Percentiles rank a stretch among this genome's conserved stretches.
Conservation (phyloP, 2,329 filamentous ascomycete genomes). For the Xylariaceae sp. region DNA sequence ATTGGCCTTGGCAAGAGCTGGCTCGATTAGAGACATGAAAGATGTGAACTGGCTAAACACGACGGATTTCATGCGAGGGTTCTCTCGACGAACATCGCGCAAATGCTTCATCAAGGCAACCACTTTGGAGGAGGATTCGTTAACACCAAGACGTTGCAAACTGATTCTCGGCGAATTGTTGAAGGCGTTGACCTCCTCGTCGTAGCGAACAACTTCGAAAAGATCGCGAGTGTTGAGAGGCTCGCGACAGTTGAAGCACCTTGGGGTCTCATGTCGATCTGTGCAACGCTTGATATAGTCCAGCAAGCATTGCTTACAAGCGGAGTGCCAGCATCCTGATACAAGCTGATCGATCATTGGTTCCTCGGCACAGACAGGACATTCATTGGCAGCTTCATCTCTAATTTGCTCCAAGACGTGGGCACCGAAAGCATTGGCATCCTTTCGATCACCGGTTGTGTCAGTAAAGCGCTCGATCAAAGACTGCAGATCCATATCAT, state of each 20-base stretch:
- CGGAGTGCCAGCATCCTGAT: constrained; percentile 95
- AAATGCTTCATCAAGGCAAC: constrained; percentile 73
- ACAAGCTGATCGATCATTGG: constrained; percentile 93
- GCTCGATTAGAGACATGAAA: constrained; percentile 86
- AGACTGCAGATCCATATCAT: constrained; percentile 92
- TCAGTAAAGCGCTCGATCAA: constrained; percentile 81
- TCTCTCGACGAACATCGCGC: constrained; percentile 59
- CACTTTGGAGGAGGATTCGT: constrained; percentile 83
- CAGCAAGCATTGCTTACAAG: constrained; percentile 89
- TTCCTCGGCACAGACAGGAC: constrained; percentile 91
- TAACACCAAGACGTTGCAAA: constrained; percentile 56
- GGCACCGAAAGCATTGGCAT: constrained; percentile 72
- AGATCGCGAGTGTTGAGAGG: constrained; percentile 77
- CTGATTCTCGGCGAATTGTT: constrained; percentile 49
- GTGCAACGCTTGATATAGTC: constrained; percentile 85
- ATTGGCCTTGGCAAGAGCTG: constrained; percentile 66
- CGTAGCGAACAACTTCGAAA: constrained; percentile 86
- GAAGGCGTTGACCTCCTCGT: constrained; percentile 38
- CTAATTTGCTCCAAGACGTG: constrained; percentile 89
- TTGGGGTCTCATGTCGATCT: constrained; percentile 68
- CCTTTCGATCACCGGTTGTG: constrained; percentile 55
- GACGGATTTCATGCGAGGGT: constrained; percentile 76
- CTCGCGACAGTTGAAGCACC: constrained; percentile 88
- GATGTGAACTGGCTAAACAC: constrained; percentile 98
- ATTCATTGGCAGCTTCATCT: constrained; percentile 82